A percentile compares a stretch with the other conserved stretches of the same genome.
phyloP scores from a whole-genome alignment of 2,329 filamentous ascomycete species.

The Coleophoma crateriformis region DNA sequence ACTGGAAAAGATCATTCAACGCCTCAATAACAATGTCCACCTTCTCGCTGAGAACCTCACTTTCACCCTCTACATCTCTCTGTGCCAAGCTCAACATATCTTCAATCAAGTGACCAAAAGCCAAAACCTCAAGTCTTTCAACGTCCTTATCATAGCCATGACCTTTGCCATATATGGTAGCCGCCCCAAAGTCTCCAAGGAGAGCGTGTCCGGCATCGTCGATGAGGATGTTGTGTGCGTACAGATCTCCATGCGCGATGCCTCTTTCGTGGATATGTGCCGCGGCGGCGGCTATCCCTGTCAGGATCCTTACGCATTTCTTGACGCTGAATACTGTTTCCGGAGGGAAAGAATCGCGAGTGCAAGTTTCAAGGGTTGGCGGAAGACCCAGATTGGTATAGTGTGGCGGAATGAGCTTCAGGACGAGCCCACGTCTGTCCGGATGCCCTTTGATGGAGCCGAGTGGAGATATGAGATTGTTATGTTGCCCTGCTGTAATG shows the following conservation, averaged over 20 bases:
- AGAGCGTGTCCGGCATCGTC: slow-evolving; percentile 34
- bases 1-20: slow-evolving; percentile 22
- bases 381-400: slow-evolving; percentile 38
- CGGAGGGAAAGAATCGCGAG: slow-evolving; percentile 35
- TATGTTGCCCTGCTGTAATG: slow-evolving; percentile 38
- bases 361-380: slow-evolving; percentile 39
- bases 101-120: slow-evolving; percentile 41
- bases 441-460: slow-evolving; percentile 37
- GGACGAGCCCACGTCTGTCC: slow-evolving; percentile 34
- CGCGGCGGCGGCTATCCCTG: slow-evolving; percentile 35
- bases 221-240: slow-evolving; percentile 41
- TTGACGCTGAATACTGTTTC: slow-evolving; percentile 23
- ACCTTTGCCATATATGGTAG: slow-evolving; percentile 34
- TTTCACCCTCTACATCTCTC: slow-evolving; percentile 10
- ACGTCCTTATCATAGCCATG: slow-evolving; percentile 20
- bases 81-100: slow-evolving; percentile 33
- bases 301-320: slow-evolving; percentile 30
- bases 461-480: slow-evolving; percentile 38
- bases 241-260: slow-evolving; percentile 41
- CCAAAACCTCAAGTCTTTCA: slow-evolving; percentile 40
- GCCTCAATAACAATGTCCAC: slow-evolving; percentile 19
- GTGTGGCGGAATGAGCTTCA: slow-evolving; percentile 38
- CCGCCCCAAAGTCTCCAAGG: slow-evolving; percentile 42
- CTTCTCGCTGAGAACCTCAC: slow-evolving; percentile 16
- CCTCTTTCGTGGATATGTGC: slow-evolving; percentile 36